phyloP scores from a whole-genome alignment of 2,329 filamentous ascomycete genomes.

The Colletotrichum noveboracense region DNA sequence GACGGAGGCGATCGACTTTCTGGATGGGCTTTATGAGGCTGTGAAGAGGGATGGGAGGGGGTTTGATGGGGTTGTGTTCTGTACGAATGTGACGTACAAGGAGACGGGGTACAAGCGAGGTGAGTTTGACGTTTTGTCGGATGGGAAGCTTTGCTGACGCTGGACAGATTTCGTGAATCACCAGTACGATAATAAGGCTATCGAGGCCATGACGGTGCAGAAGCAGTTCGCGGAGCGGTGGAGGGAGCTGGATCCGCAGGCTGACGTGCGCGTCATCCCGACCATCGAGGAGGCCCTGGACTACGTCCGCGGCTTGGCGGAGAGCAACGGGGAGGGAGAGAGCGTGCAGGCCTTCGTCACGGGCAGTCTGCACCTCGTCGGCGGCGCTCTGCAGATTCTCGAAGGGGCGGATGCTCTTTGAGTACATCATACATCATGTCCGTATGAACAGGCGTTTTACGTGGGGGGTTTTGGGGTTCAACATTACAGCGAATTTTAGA shows the following conservation, averaged over 20 bases:
- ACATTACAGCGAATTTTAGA: not conserved
- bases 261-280: slow-evolving; percentile 50
- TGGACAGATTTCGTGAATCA: slow-evolving; percentile 60
- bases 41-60: slow-evolving; percentile 44
- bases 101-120: slow-evolving; percentile 52
- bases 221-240: slow-evolving; percentile 58
- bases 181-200: slow-evolving; percentile 55
- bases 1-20: slow-evolving; percentile 47
- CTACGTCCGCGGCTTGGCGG: slow-evolving; percentile 19
- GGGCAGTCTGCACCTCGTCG: slow-evolving; percentile 84
- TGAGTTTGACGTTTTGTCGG: slow-evolving; percentile 8
- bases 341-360: slow-evolving; percentile 67
- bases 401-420: slow-evolving; percentile 18
- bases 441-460: not conserved
- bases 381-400: slow-evolving; percentile 63
- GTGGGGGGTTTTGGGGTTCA: not conserved
- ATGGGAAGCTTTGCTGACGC: not conserved
- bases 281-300: slow-evolving; percentile 63
- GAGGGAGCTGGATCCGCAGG: slow-evolving; percentile 50
- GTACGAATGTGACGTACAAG: slow-evolving; percentile 72
- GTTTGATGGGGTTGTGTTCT: slow-evolving; percentile 83
- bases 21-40: slow-evolving; percentile 61
- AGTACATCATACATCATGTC: not conserved
- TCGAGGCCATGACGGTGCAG: slow-evolving; percentile 58
- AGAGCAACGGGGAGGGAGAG: slow-evolving; percentile 33